Percentiles rank a stretch among this genome's conserved stretches.
phyloP scores from a whole-genome alignment of 306 rosid species.

The Lupinus albus region DNA sequence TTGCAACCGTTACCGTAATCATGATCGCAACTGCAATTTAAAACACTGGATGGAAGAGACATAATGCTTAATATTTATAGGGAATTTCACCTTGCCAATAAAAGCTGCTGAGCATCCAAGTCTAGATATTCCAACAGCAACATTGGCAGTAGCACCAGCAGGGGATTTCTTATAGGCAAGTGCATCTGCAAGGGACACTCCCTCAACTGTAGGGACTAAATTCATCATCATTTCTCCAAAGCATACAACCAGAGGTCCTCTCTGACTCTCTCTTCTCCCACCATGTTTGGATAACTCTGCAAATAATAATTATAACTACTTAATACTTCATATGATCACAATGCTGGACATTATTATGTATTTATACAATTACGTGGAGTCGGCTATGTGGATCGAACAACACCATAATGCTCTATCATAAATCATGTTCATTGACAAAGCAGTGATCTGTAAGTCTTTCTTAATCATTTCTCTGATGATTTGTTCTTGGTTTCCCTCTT shows the following conservation, averaged over 20 bases:
- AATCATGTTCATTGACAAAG: too few species aligned
- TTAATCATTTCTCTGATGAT: too few species aligned
- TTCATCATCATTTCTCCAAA: conserved; percentile 51
- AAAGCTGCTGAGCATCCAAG: conserved; percentile 43
- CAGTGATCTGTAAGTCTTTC: too few species aligned
- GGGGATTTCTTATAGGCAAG: conserved; percentile 37
- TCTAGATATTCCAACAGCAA: conserved; percentile 45
- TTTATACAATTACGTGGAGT: too few species aligned
- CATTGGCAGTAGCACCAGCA: conserved; percentile 45
- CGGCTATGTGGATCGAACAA: too few species aligned
- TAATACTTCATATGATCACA: neutral
- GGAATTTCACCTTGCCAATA: conserved; percentile 48
- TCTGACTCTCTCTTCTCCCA: neutral
- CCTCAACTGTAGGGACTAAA: conserved; percentile 28
- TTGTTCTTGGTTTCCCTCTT: too few species aligned
- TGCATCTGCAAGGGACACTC: conserved; percentile 45
- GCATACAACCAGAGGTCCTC: conserved; percentile 36
- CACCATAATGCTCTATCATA: too few species aligned
- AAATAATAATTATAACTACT: conserved; percentile 7
- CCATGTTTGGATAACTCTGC: conserved; percentile 37
- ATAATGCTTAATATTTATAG: too few species aligned
- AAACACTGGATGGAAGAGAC: too few species aligned
- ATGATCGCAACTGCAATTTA: too few species aligned
- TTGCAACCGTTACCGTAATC: too few species aligned
- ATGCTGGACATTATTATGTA: neutral